Conservation (phyloP, 768 basidiomycete species). For the Xanthoconium purpureum region DNA sequence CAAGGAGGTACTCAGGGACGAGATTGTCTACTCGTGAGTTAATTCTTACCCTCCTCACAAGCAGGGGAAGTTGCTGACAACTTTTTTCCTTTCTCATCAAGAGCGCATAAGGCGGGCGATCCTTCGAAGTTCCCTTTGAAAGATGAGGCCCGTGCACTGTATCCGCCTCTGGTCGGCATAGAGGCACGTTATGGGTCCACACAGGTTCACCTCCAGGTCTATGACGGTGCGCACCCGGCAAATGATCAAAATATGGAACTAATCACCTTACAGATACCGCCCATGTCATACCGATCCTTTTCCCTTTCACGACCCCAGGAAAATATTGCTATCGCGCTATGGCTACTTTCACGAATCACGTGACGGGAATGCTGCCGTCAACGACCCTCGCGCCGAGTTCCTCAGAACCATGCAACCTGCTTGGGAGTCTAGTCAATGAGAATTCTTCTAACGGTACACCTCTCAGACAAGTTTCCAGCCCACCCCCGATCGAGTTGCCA, state of each 20-base stretch:
- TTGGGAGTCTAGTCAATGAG: conserved; percentile 5
- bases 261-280: conserved; percentile 50
- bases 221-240: conserved; percentile 57
- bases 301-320: conserved; percentile 72
- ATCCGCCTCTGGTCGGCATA: conserved; percentile 55
- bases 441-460: neutral
- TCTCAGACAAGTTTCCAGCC: neutral
- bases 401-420: conserved; percentile 4
- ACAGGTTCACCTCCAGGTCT: conserved; percentile 88
- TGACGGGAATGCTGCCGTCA: conserved; percentile 46
- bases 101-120: conserved; percentile 89
- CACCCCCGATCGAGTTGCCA: conserved; percentile 2
- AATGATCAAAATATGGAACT: conserved; percentile 15
- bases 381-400: conserved; percentile 5
- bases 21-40: conserved; percentile 80
- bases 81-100: conserved; percentile 25
- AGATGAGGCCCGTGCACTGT: conserved; percentile 46
- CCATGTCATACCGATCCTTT: conserved; percentile 70
- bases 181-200: conserved; percentile 58
- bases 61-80: neutral
- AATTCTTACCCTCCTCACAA: neutral
- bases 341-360: conserved; percentile 64
- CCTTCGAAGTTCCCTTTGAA: conserved; percentile 63
- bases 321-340: conserved; percentile 81
- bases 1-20: conserved; percentile 89